These are phyloP conservation scores for Aspergillus sp. DNA, from an alignment of 2,329 filamentous ascomycete species.

Conservation along the genomic window DNA sequence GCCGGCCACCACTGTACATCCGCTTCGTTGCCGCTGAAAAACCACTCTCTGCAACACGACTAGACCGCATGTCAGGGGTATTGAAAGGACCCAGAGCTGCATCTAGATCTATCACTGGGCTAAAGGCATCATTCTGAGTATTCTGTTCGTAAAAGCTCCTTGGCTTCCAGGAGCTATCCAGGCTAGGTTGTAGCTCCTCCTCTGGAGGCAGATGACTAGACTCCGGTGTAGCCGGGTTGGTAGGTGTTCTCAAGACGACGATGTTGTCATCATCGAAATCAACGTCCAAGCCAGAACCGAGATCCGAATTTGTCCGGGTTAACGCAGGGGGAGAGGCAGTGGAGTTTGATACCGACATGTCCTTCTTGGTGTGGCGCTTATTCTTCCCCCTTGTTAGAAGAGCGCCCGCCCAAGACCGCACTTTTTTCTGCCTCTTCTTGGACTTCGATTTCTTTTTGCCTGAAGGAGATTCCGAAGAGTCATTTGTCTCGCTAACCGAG, in stretches of 20 bases:
- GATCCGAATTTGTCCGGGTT: conserved; percentile 43
- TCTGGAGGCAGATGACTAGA: conserved; percentile 23
- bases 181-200: conserved; percentile 19
- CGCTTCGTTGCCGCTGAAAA: conserved; percentile 45
- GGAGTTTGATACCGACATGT: conserved; percentile 35
- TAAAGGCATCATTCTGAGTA: conserved; percentile 64
- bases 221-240: conserved; percentile 36
- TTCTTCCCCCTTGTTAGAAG: conserved; percentile 52
- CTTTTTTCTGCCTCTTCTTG: conserved; percentile 67
- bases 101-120: conserved; percentile 88
- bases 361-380: conserved; percentile 49
- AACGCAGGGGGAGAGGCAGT: conserved; percentile 49
- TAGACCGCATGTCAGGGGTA: conserved; percentile 55
- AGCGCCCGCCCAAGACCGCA: conserved; percentile 63
- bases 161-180: conserved; percentile 47
- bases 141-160: conserved; percentile 47
- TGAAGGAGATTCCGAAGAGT: conserved; percentile 24
- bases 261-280: conserved; percentile 54
- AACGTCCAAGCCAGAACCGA: conserved; percentile 46
- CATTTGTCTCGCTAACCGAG: conserved; percentile 31
- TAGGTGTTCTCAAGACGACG: conserved; percentile 49
- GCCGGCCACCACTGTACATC: conserved; percentile 52
- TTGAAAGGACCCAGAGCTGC: conserved; percentile 91
- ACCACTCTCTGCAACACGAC: conserved; percentile 34
- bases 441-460: conserved; percentile 38